Evolutionary conservation across 495 filamentous ascomycete genomes (phyloP).

Genomic region (Neurospora sublineolata): DNA sequence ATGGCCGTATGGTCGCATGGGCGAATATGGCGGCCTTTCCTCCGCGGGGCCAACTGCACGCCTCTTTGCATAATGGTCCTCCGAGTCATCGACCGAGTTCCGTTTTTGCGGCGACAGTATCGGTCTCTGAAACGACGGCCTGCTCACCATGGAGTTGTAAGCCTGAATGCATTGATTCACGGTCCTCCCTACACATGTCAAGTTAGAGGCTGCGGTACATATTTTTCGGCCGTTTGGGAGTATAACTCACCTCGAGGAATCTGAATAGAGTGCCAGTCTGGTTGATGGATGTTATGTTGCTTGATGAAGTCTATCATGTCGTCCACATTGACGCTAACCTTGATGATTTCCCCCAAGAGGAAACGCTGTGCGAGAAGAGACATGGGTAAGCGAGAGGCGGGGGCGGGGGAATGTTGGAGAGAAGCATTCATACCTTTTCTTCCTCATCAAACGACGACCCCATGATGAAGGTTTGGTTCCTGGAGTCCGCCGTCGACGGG

Average conservation of each 20-base stretch:
- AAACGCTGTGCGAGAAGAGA: conserved; percentile 31
- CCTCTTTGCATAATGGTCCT: conserved; percentile 29
- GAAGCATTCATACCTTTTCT: conserved; percentile 32
- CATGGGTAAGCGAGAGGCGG: conserved; percentile 4
- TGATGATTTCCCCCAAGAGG: conserved; percentile 44
- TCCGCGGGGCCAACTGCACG: conserved; percentile 24
- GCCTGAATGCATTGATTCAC: conserved; percentile 35
- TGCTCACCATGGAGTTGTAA: conserved; percentile 32
- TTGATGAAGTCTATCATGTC: conserved; percentile 39
- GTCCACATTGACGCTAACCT: conserved; percentile 34
- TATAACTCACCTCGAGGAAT: conserved; percentile 33
- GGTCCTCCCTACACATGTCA: conserved; percentile 31
- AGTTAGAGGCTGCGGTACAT: conserved; percentile 9
- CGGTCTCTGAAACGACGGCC: conserved; percentile 6
- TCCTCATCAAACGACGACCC: conserved; percentile 35
- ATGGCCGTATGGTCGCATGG: conserved; percentile 12
- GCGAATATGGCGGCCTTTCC: conserved; percentile 8
- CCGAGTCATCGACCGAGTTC: conserved; percentile 31
- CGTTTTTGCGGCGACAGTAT: conserved; percentile 30
- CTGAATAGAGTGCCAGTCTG: conserved; percentile 36
- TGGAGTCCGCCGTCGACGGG: conserved; percentile 14
- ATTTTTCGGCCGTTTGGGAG: neutral
- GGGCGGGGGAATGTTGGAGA: conserved; percentile 3
- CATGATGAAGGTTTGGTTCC: conserved; percentile 25
- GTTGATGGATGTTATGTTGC: conserved; percentile 25